Conservation (phyloP, 345 rosid genomes). For the Heritiera fomes region DNA sequence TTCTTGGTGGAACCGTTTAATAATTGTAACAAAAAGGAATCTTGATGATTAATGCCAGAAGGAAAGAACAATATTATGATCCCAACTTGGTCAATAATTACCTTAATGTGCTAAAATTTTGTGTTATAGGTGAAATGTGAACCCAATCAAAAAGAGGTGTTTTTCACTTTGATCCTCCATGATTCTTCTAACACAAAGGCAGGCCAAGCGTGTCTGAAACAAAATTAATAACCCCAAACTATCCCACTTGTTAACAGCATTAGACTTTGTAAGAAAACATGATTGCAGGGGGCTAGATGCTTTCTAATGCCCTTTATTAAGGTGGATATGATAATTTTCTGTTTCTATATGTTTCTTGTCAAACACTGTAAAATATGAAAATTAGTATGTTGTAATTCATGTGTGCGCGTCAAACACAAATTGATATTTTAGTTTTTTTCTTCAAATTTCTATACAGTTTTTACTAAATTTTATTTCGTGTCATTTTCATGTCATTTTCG, state of each 20-base stretch:
- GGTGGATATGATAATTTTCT: too few relatives aligned
- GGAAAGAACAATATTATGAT: not conserved
- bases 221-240: constrained; percentile 14
- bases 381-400: too few relatives aligned
- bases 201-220: constrained; percentile 37
- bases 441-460: too few relatives aligned
- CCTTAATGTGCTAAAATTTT: not conserved
- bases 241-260: constrained; percentile 25
- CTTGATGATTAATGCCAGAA: constrained; percentile 17
- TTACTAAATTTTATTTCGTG: too few relatives aligned
- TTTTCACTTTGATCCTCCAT: constrained; percentile 17
- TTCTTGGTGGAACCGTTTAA: not conserved
- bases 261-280: constrained; percentile 32
- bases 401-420: too few relatives aligned
- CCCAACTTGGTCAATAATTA: constrained; percentile 10
- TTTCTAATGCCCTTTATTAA: not conserved
- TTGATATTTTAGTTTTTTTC: too few relatives aligned
- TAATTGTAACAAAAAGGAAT: not conserved
- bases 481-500: too few relatives aligned
- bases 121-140: not conserved
- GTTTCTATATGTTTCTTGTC: too few relatives aligned
- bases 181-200: constrained; percentile 38
- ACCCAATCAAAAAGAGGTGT: not conserved
- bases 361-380: too few relatives aligned
- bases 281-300: constrained; percentile 26